Conservation (phyloP, 179 eudicot species). For the Corrigiola litoralis region DNA sequence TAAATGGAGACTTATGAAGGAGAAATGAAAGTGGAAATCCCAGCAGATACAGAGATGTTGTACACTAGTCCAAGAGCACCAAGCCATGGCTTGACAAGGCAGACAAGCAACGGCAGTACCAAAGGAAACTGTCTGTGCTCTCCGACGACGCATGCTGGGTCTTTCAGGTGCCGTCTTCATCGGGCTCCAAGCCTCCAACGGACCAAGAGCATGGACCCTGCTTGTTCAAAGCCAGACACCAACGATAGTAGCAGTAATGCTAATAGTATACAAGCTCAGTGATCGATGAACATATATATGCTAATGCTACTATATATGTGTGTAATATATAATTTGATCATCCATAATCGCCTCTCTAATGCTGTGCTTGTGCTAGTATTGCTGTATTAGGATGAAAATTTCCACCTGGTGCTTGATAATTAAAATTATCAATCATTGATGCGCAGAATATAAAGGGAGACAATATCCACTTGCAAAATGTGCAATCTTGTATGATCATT, state of each 20-base stretch:
- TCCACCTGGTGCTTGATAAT: too few species aligned
- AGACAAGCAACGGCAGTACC: conserved; percentile 19
- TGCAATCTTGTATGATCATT: too few species aligned
- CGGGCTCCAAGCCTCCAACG: conserved; percentile 27
- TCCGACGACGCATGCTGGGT: conserved; percentile 31
- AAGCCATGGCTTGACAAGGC: conserved; percentile 21
- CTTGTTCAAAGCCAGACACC: conserved; percentile 17
- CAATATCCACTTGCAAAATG: too few species aligned
- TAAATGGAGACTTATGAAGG: conserved; percentile 23
- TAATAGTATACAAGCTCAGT: conserved; percentile 6
- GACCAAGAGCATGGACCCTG: conserved; percentile 21
- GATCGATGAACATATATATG: neutral
- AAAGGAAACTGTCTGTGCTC: conserved; percentile 25
- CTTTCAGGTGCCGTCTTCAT: conserved; percentile 31
- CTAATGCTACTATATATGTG: neutral
- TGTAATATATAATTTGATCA: neutral
- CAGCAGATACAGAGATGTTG: neutral
- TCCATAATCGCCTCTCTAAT: too few species aligned
- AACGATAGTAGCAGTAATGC: neutral
- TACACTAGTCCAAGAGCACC: conserved; percentile 17
- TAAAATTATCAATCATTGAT: neutral
- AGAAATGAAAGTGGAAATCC: conserved; percentile 26
- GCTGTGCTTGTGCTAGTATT: neutral
- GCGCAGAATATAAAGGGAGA: too few species aligned
- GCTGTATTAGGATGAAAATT: too few species aligned